Evolutionary conservation across 2,329 filamentous ascomycete genomes (phyloP), one percentile per base, ranked within the genome.

Genomic region (Raffaelea deltoideospora): DNA sequence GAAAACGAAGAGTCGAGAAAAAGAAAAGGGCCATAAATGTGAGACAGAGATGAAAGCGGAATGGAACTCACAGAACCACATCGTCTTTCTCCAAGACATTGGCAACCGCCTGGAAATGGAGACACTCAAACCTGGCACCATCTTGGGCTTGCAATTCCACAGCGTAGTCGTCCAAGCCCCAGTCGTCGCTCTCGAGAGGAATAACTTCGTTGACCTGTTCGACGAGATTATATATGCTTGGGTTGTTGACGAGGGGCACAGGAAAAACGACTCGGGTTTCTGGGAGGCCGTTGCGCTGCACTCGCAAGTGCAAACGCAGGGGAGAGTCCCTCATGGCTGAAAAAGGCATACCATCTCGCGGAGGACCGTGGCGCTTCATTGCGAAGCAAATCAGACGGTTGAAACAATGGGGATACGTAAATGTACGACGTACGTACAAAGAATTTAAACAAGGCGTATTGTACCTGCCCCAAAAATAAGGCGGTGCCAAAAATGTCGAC

Each of bases 111-210:
- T 84, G 79, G 49, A 84, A 96, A 58, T 95, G 88, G 39, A 95
- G 59, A 48, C 84, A 90, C 57, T 96, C 88, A 46, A 83, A 95
- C 32, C 71, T 75, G 15, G 57, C 61, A n/a, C 67, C 68, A 27
- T 61, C 57, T 21, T 50, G 48, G 38, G 68, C 64, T 17, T 56
- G 56, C 4, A 94, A 66, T 55, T 92, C 82, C 22, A 94, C 83
- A 9, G 72, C 72, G 55, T 96, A 96, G 53, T 95, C 84, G 50
- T 95, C 87, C 4, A 94, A 59, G 0, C 84, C 85, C 84, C 85
- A 94, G 41, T 85, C 66, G 29, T 67, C 67, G 39, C 77, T 76
- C 59, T 94, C 86, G 0, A 96, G 71, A 0, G 87, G 86, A 2
- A 95, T 63, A 14, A 81, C 67, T 31, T 82, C 72, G 56, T 92